Evolutionary conservation across 1,284 basidiomycete species (phyloP), one percentile per base, ranked within the genome.

Genomic region (Cronartium quercuum): DNA sequence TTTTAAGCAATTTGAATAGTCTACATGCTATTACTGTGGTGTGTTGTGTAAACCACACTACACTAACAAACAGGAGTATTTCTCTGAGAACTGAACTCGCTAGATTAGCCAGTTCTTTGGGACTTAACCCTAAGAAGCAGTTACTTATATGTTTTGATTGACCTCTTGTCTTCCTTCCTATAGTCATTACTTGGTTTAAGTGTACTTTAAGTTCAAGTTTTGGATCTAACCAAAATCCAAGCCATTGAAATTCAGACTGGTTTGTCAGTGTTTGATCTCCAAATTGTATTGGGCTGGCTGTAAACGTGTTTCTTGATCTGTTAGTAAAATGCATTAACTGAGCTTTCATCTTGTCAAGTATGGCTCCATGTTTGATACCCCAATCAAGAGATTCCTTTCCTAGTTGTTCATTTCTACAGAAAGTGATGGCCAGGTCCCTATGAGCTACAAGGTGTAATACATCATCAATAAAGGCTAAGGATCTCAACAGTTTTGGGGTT

Each of bases 391-490:
- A 60, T 9, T 35, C 60, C 12, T 29, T 18, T 29, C 29, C 29
- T 41, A 29, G 58, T 35, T 42, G 5, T 24, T n/a, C 18, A 29
- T 41, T 12, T 15, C 21, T 15, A 15, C 15, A 15, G 9, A 68
- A 12, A n/a, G n/a, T 51, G 15, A 34, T 34, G 7, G 57, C 29
- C 4, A 60, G 40, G 13, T 37, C 13, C 34, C 35, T 15, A 15
- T 51, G 40, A 29, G 68, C 68, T 3, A 47, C 29, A 2, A 69
- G 57, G 40, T 69, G 42, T 10, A 42, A 41, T n/a, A 69, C 57
- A 61, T 69, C 58, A 34, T 69, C 68, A 21, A 69, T 42, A 37
- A 60, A 69, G 9, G 34, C 68, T 42, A 69, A 40, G 44, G 13
- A 69, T 62, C 24, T 10, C 24, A 42, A 18, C 38, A 24, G 55